Base-by-base conservation (phyloP, 148 eudicot genomes). In the Diospyros lotus region DNA sequence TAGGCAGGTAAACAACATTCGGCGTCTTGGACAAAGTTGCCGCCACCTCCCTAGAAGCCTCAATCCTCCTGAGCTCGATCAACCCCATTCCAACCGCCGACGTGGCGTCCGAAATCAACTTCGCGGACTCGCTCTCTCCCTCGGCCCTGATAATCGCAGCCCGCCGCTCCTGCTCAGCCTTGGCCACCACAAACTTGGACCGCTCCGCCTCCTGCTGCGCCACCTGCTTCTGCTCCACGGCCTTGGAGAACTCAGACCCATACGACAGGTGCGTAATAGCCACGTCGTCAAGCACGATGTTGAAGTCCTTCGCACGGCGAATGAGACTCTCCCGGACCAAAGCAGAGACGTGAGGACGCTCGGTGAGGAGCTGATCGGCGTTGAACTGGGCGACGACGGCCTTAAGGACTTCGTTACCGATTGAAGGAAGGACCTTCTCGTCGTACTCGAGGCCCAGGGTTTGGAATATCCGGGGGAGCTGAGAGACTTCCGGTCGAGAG, bases 161-260 rank as follows among this genome's bases (percentile, higher is more conserved):
- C 55, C 97, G 82, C 76, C 89, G 83, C 86, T 94, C 98, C 84
- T 94, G 98, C 86, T 94, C 98, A 9, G 97, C 91, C 80, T 92
- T 94, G 69, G 88, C 88, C 72, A 94, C 98, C 61, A 94, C 97
- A 60, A 86, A 94, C 76, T 83, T 94, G 1, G 97, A 91, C 82
- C 98, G 80, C 87, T 94, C 98, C 8, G 98, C 98, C 87, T 92
- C 97, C 80, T 94, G 98, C 75, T 92, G 98, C 6, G 98, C 98
- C 75, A 92, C 98, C 78, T 94, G 97, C 85, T 94, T 94, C 87
- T 90, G 95, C 89, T 94, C 98, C 65, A 94, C 98, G 8, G 98
- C 98, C 81, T 77, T 89, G 0, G 98, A 94, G 82, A 94, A 94
- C 83, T 94, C 97, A 5, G 91, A 81, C 46, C 98, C 98, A n/a